phyloP scores from a whole-genome alignment of 2,329 filamentous ascomycete genomes.

The Venturia carpophila region DNA sequence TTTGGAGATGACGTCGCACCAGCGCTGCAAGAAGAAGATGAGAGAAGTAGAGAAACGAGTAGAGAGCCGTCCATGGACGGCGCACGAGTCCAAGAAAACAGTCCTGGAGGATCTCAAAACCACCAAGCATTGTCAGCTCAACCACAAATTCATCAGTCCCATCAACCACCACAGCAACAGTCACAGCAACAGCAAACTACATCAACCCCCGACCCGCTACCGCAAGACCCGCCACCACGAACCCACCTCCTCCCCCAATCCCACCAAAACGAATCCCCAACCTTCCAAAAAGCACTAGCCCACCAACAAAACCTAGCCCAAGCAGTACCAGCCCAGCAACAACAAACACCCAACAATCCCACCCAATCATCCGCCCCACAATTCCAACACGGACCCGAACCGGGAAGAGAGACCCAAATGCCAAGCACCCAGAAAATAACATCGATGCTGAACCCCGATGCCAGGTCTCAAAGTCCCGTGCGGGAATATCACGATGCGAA shows the following conservation, averaged over 20 bases:
- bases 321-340: background rate
- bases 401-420: background rate
- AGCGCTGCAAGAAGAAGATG: slow-evolving; percentile 14
- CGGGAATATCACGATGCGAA: slow-evolving; percentile 3
- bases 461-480: background rate
- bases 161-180: too few species aligned
- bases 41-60: background rate
- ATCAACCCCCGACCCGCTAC: background rate
- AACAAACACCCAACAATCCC: too few species aligned
- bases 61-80: background rate
- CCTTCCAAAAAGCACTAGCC: background rate
- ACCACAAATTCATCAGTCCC: background rate
- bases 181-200: background rate
- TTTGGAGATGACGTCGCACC: slow-evolving; percentile 17
- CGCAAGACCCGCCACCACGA: background rate
- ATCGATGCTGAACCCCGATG: background rate
- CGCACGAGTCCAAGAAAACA: background rate
- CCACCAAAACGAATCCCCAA: background rate
- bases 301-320: slow-evolving; percentile 4
- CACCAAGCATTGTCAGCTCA: background rate
- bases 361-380: background rate
- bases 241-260: background rate
- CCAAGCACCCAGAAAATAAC: background rate
- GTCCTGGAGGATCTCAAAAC: background rate
- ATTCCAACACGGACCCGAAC: background rate